phyloP scores from a whole-genome alignment of 306 rosid genomes.

The Lotus japonicus region DNA sequence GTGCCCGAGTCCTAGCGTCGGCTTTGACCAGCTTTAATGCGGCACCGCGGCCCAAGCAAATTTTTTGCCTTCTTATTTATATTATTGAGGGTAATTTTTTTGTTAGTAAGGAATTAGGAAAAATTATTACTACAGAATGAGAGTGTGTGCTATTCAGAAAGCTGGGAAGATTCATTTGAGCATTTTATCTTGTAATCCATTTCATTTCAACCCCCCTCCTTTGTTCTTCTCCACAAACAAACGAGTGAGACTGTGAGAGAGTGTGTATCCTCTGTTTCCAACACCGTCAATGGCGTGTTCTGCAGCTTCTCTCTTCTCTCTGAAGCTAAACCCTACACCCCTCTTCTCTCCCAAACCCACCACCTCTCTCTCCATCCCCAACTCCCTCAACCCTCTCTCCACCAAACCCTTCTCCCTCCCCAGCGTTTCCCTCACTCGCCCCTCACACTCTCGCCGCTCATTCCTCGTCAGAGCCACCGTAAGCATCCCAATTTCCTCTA shows the following conservation, averaged over 20 bases:
- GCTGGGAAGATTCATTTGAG: too few relatives aligned
- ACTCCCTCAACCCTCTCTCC: slow-evolving; percentile 35
- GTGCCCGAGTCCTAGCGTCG: too few relatives aligned
- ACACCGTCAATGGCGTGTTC: slow-evolving; percentile 63
- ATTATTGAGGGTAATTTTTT: too few relatives aligned
- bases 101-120: too few relatives aligned
- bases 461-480: slow-evolving; percentile 61
- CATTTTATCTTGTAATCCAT: too few relatives aligned
- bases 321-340: slow-evolving; percentile 21
- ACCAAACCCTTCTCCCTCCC: slow-evolving; percentile 29
- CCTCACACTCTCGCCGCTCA: slow-evolving; percentile 34
- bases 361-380: slow-evolving; percentile 38
- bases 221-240: not conserved
- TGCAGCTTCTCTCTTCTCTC: slow-evolving; percentile 51
- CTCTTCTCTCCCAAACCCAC: slow-evolving; percentile 34
- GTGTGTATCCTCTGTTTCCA: too few relatives aligned
- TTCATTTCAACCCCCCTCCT: too few relatives aligned
- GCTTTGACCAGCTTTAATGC: too few relatives aligned
- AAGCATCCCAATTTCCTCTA: not conserved
- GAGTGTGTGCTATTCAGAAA: too few relatives aligned
- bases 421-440: slow-evolving; percentile 36
- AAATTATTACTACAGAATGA: too few relatives aligned
- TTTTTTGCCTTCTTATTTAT: too few relatives aligned
- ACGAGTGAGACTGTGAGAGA: not conserved
- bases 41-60: too few relatives aligned